Evolutionary conservation across 768 basidiomycete genomes (phyloP).

Genomic region (Hemileccinum impolitum): DNA sequence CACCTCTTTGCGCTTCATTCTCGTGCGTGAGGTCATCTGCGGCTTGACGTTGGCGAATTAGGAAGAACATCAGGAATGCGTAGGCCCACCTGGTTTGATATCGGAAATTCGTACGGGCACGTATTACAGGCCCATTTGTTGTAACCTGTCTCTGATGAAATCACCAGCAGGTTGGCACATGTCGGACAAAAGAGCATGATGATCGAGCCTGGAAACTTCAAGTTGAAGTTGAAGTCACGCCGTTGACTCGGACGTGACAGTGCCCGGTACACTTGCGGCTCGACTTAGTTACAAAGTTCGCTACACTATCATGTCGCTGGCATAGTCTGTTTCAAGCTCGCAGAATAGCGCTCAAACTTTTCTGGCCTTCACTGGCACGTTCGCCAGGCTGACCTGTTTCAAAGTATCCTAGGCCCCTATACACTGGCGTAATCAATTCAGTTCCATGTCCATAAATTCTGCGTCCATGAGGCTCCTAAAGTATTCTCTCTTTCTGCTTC

Average conservation of each 20-base stretch:
- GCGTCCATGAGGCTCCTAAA: background rate
- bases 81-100: conserved; percentile 22
- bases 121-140: conserved; percentile 94
- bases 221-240: too few relatives aligned
- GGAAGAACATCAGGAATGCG: rapidly evolving
- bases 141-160: conserved; percentile 77
- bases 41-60: background rate
- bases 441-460: background rate
- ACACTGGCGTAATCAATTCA: background rate
- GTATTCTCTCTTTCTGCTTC: background rate
- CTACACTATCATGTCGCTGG: background rate
- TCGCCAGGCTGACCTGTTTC: background rate
- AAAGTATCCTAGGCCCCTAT: background rate
- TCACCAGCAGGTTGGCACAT: conserved; percentile 83
- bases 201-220: too few relatives aligned
- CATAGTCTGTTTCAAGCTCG: background rate
- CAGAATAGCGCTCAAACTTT: too few relatives aligned
- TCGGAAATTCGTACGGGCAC: conserved; percentile 86
- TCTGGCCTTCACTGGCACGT: too few relatives aligned
- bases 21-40: conserved; percentile 89
- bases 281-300: too few relatives aligned
- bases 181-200: conserved; percentile 86
- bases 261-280: too few relatives aligned
- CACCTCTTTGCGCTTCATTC: conserved; percentile 80
- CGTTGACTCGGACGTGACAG: too few relatives aligned